These are phyloP conservation scores for Amaranthus tricolor DNA, from an alignment of 179 eudicot genomes.

Conservation along the genomic window DNA sequence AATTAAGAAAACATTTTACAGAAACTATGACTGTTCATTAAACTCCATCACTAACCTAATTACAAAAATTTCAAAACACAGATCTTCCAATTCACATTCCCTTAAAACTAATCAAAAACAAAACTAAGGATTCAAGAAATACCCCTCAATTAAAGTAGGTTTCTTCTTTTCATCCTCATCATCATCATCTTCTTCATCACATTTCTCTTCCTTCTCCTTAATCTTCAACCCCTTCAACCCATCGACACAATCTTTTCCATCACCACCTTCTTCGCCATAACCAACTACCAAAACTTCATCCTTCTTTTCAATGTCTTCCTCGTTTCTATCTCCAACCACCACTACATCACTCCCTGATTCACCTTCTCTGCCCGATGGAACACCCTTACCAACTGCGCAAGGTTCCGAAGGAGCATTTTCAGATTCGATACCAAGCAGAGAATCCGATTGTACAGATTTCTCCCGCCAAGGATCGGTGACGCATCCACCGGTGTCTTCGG, in stretches of 20 bases:
- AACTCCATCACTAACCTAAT: no score
- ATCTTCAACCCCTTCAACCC: constrained; percentile 40
- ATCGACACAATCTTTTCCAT: constrained; percentile 40
- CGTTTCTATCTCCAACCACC: constrained; percentile 22
- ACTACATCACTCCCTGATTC: constrained; percentile 26
- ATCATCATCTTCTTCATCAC: constrained; percentile 19
- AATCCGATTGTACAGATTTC: constrained; percentile 19
- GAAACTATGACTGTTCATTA: no score
- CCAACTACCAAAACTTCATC: constrained; percentile 36
- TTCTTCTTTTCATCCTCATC: constrained; percentile 23
- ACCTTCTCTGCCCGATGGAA: constrained; percentile 19
- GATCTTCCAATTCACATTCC: no score
- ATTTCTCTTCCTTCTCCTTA: constrained; percentile 21
- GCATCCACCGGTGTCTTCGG: constrained; percentile 29
- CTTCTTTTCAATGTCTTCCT: constrained; percentile 23
- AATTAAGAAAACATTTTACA: no score
- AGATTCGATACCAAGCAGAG: constrained; percentile 32
- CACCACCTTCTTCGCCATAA: constrained; percentile 19
- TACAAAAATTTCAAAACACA: no score
- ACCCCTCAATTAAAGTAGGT: constrained; percentile 46
- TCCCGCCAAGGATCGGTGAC: constrained; percentile 33
- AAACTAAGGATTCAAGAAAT: constrained; percentile 22
- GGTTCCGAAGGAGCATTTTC: constrained; percentile 27
- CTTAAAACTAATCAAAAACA: neutral
- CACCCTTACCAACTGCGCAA: constrained; percentile 45